phyloP scores from a whole-genome alignment of 164 flowering plant species.

The Umbellularia californica region DNA sequence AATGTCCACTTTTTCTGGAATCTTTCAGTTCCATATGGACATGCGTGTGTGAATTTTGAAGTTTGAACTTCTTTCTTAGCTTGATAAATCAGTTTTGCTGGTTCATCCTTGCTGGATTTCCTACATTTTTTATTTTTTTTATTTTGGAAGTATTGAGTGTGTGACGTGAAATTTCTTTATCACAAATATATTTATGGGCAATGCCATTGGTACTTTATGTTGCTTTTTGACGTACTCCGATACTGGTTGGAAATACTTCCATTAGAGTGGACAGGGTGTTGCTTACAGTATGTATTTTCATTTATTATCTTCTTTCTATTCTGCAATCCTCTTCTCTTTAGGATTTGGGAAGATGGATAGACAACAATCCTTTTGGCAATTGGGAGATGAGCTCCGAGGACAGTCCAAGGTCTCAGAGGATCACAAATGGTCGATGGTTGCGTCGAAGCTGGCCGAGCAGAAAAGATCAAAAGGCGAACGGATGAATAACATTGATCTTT shows the following conservation, averaged over 20 bases:
- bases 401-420: conserved; percentile 78
- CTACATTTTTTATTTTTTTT: too few species aligned
- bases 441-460: conserved; percentile 85
- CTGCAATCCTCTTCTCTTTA: not conserved
- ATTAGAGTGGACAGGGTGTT: not conserved
- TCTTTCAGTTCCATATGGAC: too few species aligned
- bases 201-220: too few species aligned
- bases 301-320: not conserved
- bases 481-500: conserved; percentile 73
- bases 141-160: too few species aligned
- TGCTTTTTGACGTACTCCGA: too few species aligned
- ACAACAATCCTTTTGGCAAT: conserved; percentile 74
- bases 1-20: too few species aligned
- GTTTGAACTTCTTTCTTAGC: too few species aligned
- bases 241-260: not conserved
- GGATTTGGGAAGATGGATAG: conserved; percentile 48
- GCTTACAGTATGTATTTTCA: not conserved
- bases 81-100: too few species aligned
- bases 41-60: too few species aligned
- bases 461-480: conserved; percentile 74
- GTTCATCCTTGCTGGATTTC: too few species aligned
- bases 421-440: conserved; percentile 75
- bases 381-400: conserved; percentile 90
- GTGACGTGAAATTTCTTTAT: too few species aligned
- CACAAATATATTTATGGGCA: too few species aligned